A percentile compares a stretch with the other conserved stretches of the same genome.
Conservation (phyloP, 2,329 filamentous ascomycete genomes). For the Ophiocordyceps camponoti-leonardi region DNA sequence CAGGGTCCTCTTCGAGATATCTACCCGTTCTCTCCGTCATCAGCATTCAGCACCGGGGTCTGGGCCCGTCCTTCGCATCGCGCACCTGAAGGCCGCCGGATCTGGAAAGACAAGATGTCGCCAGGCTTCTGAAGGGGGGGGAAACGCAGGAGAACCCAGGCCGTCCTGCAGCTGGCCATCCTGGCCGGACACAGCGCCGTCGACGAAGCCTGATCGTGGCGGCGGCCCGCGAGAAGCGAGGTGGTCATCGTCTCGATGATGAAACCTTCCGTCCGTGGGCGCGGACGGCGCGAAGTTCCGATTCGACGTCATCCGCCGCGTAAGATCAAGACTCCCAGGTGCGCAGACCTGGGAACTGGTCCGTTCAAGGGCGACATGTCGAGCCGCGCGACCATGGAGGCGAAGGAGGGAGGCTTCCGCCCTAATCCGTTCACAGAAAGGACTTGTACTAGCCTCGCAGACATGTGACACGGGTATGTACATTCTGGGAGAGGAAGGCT, state of each 20-base stretch:
- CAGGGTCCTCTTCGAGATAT: constrained; percentile 74
- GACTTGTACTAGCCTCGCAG: neutral
- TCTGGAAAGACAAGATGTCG: constrained; percentile 40
- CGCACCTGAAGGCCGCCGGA: constrained; percentile 37
- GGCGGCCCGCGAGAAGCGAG: neutral
- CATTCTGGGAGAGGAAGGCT: neutral
- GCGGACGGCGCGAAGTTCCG: constrained; percentile 2
- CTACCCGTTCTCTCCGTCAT: constrained; percentile 15
- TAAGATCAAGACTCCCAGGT: constrained; percentile 1
- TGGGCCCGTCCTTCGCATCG: neutral
- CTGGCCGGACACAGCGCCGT: neutral
- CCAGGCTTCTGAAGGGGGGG: constrained; percentile 12
- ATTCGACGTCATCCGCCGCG: constrained; percentile 4
- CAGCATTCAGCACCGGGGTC: neutral
- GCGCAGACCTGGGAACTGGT: neutral
- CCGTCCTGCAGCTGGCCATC: constrained; percentile 3
- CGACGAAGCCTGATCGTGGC: neutral
- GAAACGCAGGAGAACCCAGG: constrained; percentile 3
- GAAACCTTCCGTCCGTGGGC: constrained; percentile 2
- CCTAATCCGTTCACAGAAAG: neutral
- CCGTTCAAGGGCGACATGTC: neutral
- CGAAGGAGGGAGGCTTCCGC: neutral
- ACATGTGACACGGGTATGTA: neutral
- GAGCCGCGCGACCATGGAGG: too few relatives aligned
- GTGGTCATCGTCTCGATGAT: constrained; percentile 3